phyloP scores from a whole-genome alignment of 169 alveolate genomes.

The Plasmodium fragile region DNA sequence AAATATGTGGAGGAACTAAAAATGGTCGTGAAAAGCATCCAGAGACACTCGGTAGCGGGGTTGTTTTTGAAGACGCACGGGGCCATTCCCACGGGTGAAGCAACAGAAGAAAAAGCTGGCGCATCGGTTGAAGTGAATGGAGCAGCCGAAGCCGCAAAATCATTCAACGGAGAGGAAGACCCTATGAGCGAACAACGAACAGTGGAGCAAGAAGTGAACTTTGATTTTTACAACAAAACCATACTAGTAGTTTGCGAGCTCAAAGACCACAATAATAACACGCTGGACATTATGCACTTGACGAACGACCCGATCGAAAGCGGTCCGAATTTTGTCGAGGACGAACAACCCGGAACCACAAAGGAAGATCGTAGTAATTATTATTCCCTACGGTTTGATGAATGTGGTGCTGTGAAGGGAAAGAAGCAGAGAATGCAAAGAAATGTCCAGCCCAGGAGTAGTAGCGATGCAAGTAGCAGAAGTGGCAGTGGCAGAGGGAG shows the following conservation, averaged over 20 bases:
- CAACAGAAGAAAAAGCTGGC: neutral
- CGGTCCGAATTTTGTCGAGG: neutral
- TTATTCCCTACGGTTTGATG: neutral
- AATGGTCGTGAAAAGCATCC: slow-evolving; percentile 31
- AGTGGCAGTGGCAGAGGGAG: neutral
- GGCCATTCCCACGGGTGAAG: neutral
- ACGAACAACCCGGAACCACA: neutral
- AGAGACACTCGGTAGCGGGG: neutral
- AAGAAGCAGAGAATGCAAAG: neutral
- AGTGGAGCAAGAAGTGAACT: neutral
- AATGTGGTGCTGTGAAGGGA: neutral
- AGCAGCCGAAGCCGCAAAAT: neutral
- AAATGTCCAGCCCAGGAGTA: neutral
- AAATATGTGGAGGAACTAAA: slow-evolving; percentile 56
- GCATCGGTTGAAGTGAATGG: neutral
- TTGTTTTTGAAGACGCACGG: neutral
- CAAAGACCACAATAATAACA: slow-evolving; percentile 59
- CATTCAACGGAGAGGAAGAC: neutral
- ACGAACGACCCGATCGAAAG: slow-evolving; percentile 19
- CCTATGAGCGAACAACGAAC: neutral
- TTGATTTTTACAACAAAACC: neutral
- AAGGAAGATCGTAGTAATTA: neutral
- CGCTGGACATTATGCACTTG: slow-evolving; percentile 33
- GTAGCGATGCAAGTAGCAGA: neutral
- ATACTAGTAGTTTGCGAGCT: slow-evolving; percentile 50